phyloP scores from a whole-genome alignment of 2,329 filamentous ascomycete genomes.

The Immersiporthe knoxdaviesiana region DNA sequence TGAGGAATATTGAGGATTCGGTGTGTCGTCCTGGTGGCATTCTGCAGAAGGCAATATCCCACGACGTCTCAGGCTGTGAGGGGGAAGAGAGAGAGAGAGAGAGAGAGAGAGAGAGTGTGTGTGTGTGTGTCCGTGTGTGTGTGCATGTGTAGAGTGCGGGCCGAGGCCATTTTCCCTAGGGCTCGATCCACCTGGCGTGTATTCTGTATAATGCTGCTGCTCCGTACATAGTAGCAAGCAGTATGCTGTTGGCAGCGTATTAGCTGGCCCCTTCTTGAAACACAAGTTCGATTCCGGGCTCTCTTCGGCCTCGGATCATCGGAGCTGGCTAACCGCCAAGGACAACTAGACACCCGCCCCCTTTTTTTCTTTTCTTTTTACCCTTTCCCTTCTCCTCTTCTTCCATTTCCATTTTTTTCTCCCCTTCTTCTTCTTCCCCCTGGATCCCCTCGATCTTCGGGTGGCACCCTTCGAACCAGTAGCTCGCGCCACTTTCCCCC shows the following conservation, averaged over 20 bases:
- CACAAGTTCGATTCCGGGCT: background rate
- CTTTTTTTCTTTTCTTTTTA: background rate
- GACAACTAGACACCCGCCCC: background rate
- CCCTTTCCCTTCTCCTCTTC: background rate
- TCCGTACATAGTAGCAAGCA: background rate
- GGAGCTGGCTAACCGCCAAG: background rate
- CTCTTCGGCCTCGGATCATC: background rate
- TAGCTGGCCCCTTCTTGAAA: background rate
- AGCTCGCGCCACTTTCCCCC: slow-evolving; percentile 12
- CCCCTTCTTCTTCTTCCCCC: background rate
- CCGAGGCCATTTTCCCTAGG: background rate
- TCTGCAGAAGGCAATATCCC: background rate
- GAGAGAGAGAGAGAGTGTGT: background rate
- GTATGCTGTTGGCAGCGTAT: background rate
- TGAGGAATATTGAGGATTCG: background rate
- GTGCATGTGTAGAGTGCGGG: background rate
- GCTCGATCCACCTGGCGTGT: background rate
- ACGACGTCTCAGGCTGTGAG: background rate
- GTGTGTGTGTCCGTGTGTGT: background rate
- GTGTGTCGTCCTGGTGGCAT: background rate
- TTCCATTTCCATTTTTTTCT: background rate
- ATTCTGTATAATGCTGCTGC: background rate
- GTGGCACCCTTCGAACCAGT: background rate
- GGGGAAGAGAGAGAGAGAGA: no score
- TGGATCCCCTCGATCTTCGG: background rate